Base-by-base conservation (phyloP, 306 rosid genomes). In the Glycine tomentella region DNA sequence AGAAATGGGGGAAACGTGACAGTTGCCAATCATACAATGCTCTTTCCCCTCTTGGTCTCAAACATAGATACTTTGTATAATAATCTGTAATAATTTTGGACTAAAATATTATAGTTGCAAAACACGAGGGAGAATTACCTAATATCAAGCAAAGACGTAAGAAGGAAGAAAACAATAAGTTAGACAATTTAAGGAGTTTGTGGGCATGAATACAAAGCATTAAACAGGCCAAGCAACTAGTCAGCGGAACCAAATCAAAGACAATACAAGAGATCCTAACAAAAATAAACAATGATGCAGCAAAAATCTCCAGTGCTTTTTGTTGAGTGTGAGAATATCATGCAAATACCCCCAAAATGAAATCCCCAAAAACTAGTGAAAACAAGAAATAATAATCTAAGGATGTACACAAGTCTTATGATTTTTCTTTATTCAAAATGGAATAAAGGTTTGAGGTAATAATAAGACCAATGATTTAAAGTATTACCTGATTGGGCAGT, bases 401-500 rank as follows among this genome's bases (percentile, higher is more conserved):
- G 66, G 5, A 36, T 36, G 40, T 36, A 36, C 5, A 36, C 3
- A 36, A 2, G 40, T 36, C 40, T 36, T 36, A 36, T 3, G 40
- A 36, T 36, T 36, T 36, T 36, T 4, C 5, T 36, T 36, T 36
- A 4, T 36, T 36, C 40, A 36, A 36, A 36, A 36, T 36, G 40
- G 40, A 36, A 36, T 2, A 36, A 36, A 49, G 70, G 74, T 56
- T 75, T 57, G 42, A 52, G 53, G 69, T 67, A 36, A 8, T 40
- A 42, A 64, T 25, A 74, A 9, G 9, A 17, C 7, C 48, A 46
- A 69, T 31, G 53, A 84, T 12, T 48, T 33, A 20, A 77, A 74
- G 49, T 69, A 49, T 74, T 86, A 93, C 99, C 99, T 93, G 86
- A 96, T 86, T 45, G 99, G 99, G 80, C 97, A 89, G 87, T 96